phyloP scores from a whole-genome alignment of 768 basidiomycete genomes.

The Mrakia blollopis region DNA sequence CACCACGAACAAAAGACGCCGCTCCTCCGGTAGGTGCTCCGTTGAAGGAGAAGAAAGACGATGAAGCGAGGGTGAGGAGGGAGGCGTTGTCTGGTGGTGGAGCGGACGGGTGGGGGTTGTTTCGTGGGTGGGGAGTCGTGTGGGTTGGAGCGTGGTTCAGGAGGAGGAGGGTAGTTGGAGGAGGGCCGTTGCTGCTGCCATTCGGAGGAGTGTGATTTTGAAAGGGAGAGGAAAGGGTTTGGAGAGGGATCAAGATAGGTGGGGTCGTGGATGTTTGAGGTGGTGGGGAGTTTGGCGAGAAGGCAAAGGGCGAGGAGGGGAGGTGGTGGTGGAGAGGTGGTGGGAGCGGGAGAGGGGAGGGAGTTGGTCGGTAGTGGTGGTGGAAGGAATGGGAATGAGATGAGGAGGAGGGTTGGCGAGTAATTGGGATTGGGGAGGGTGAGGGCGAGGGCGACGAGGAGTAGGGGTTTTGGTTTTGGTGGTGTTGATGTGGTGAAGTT shows the following conservation, averaged over 20 bases:
- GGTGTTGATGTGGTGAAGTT: not conserved
- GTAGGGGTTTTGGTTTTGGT: not conserved
- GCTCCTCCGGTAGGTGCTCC: not conserved
- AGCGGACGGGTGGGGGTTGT: conserved; percentile 89
- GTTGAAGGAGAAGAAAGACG: conserved; percentile 56
- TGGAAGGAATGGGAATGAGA: not conserved
- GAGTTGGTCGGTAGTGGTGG: too few species aligned
- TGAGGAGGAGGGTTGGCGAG: too few species aligned
- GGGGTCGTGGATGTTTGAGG: not conserved
- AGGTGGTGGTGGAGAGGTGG: not conserved
- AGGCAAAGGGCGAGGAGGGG: not conserved
- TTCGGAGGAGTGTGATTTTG: not conserved
- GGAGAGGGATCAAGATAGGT: not conserved
- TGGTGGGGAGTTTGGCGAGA: not conserved
- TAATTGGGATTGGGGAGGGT: not conserved
- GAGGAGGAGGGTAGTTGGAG: not conserved
- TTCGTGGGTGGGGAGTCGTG: conserved; percentile 85
- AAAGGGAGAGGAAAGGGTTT: not conserved
- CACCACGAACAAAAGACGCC: conserved; percentile 6
- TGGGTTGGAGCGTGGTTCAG: conserved; percentile 78
- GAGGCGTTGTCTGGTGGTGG: conserved; percentile 90
- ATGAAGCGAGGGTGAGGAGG: conserved; percentile 85
- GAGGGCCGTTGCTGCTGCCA: too few species aligned
- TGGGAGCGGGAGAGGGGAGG: not conserved
- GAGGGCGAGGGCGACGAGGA: not conserved